Base-by-base conservation (phyloP, 495 filamentous ascomycete genomes). In the Lineolata rhizophorae region DNA sequence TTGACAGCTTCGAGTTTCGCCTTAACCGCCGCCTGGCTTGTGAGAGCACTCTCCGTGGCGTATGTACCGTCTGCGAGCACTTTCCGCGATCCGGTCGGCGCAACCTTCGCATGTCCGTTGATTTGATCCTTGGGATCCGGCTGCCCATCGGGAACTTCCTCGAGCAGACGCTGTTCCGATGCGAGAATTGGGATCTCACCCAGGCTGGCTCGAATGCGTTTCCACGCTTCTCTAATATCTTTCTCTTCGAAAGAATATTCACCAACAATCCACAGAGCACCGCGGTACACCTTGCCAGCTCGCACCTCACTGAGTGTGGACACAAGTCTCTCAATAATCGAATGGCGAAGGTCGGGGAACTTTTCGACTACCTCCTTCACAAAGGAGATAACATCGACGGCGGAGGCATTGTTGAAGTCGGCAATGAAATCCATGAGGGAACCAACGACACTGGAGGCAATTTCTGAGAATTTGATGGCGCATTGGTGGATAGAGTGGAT, bases 291-390 rank as follows among this genome's bases (percentile, higher is more conserved):
- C 58, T 94, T 99, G 21, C 90, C 90, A 37, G 90, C 83, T 21
- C 90, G 72, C 15, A 95, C 90, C 51, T 95, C 87, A 45, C 70
- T 77, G 42, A 99, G 58, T 16, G 87, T 95, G 1, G 77, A 73
- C 10, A 95, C 87, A 24, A 99, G 60, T 27, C 85, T 72, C 39
- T 77, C 67, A 3, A 95, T 71, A 42, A 99, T 92, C 1, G 79
- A 72, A 12, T 70, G 62, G 26, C 90, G 72, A 30, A 99, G 63
- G 35, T 80, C 69, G 13, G 90, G 85, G 62, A 94, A 99, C 48
- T 87, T 92, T 58, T 99, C 90, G 3, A 94, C 90, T 4, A 99
- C 90, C 47, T 99, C 90, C 53, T 99, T 99, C 29, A 95, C 84
- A 41, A 99, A 99, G 13, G 78, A 76, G 44, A 99, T 94, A 8